Base-by-base conservation (phyloP, 768 basidiomycete species). In the Coprinopsis sp. region DNA sequence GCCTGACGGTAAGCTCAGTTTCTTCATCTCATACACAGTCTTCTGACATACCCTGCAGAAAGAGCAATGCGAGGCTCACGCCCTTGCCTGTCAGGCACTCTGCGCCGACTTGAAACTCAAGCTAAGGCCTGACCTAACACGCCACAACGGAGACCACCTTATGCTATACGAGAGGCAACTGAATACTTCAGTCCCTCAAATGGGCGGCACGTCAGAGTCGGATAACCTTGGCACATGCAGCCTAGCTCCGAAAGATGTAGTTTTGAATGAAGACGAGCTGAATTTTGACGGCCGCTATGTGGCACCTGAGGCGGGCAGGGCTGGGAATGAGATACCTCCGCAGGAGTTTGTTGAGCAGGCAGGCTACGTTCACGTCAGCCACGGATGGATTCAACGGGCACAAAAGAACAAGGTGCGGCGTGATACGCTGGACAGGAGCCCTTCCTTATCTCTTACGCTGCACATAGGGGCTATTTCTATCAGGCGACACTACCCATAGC, bases 331-430 rank as follows among this genome's bases (percentile, higher is more conserved):
- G 10, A 31, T 8, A n/a, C n/a, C 10, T 31, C 30, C 30, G n/a
- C n/a, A n/a, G n/a, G n/a, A 31, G n/a, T n/a, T n/a, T n/a, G 30
- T 8, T 31, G 30, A 31, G 30, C 8, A 8, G n/a, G 10, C 30
- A n/a, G 30, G 30, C 10, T 8, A 8, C 10, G n/a, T 44, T 11
- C 52, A 51, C 28, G 6, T 53, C 3, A 44, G 46, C 7, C 49
- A 53, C 19, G 52, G 52, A 13, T 53, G 52, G 52, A 38, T 47
- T 31, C 52, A 53, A 29, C 44, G 38, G 37, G 44, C 14, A 29
- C 44, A 51, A 16, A 19, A 21, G 12, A 24, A 46, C 4, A 51
- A 51, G 38, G 49, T 53, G 22, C 30, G 28, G 11, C 25, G n/a
- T 21, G 14, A 14, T 37, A 25, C 3, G n/a, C 4, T 22, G 19